phyloP scores from a whole-genome alignment of 805 yeast genomes.

The Saccharomycopsis schoenii region DNA sequence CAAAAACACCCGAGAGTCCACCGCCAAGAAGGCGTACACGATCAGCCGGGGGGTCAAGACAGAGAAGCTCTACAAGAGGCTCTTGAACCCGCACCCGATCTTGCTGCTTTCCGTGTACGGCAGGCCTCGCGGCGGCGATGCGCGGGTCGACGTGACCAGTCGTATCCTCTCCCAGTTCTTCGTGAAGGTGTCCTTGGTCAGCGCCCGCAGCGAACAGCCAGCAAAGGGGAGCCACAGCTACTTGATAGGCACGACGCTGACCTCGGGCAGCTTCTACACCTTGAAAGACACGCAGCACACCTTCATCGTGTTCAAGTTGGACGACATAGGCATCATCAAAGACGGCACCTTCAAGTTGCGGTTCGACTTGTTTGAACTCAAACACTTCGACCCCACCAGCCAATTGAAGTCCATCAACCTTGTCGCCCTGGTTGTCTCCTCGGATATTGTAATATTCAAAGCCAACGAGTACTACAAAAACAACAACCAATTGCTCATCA shows the following conservation, averaged over 20 bases:
- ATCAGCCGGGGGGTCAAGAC: background rate
- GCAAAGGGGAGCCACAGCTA: background rate
- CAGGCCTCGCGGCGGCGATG: background rate
- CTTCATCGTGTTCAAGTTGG: slow-evolving; percentile 12
- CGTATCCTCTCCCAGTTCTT: background rate
- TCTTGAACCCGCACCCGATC: background rate
- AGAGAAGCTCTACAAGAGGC: background rate
- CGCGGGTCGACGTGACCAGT: background rate
- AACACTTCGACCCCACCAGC: background rate
- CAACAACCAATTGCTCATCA: background rate
- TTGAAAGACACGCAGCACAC: background rate
- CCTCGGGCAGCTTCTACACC: slow-evolving; percentile 7
- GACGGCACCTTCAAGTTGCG: slow-evolving; percentile 13
- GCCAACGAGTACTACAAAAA: slow-evolving; percentile 3
- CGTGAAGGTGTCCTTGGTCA: background rate
- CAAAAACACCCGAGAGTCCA: background rate
- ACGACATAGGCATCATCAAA: slow-evolving; percentile 6
- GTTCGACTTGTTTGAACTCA: slow-evolving; percentile 9
- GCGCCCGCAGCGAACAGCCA: background rate
- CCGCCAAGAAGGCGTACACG: background rate
- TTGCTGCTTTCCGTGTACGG: background rate
- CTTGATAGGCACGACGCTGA: slow-evolving; percentile 10
- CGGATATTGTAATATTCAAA: background rate
- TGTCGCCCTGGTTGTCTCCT: background rate
- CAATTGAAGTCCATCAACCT: background rate